A percentile compares a stretch with the other conserved stretches of the same genome.
Evolutionary conservation across 768 basidiomycete species (phyloP).

Genomic region (Collybiopsis luxurians): DNA sequence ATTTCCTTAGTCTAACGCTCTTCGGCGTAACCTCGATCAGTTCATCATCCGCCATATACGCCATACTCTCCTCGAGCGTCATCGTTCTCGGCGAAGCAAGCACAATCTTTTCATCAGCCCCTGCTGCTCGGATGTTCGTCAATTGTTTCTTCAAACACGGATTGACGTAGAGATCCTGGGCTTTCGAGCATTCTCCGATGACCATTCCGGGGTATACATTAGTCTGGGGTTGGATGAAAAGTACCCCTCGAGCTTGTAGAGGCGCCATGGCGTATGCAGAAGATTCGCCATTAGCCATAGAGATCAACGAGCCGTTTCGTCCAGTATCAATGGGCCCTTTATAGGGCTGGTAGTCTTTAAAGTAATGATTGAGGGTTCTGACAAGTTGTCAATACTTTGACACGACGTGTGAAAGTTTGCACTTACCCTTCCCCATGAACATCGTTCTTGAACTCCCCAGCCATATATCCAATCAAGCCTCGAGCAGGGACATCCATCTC

Average conservation of each 20-base stretch:
- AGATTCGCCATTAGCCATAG: conserved; percentile 43
- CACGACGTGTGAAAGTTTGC: neutral
- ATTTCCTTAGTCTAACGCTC: conserved; percentile 40
- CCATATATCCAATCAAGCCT: conserved; percentile 50
- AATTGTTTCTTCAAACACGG: conserved; percentile 48
- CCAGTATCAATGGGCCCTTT: conserved; percentile 45
- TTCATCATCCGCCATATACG: conserved; percentile 50
- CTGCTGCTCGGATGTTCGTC: conserved; percentile 47
- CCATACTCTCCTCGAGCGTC: conserved; percentile 44
- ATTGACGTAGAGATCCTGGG: conserved; percentile 45
- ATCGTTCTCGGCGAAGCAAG: conserved; percentile 40
- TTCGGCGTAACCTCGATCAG: conserved; percentile 45
- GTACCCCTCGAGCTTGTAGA: conserved; percentile 43
- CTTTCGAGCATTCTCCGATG: conserved; percentile 46
- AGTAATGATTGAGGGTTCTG: conserved; percentile 51
- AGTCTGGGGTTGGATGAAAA: conserved; percentile 43
- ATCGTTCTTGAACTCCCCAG: conserved; percentile 51
- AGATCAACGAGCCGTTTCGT: conserved; percentile 45
- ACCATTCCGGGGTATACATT: conserved; percentile 52
- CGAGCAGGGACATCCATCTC: conserved; percentile 48
- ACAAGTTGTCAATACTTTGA: neutral
- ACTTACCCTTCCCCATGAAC: conserved; percentile 46
- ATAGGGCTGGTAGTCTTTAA: conserved; percentile 46
- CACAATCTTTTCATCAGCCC: conserved; percentile 49
- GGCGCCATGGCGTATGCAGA: conserved; percentile 49